Evolutionary conservation across 225 moss, liverwort and hornwort species (phyloP).

Genomic region (Straminergon stramineum): DNA sequence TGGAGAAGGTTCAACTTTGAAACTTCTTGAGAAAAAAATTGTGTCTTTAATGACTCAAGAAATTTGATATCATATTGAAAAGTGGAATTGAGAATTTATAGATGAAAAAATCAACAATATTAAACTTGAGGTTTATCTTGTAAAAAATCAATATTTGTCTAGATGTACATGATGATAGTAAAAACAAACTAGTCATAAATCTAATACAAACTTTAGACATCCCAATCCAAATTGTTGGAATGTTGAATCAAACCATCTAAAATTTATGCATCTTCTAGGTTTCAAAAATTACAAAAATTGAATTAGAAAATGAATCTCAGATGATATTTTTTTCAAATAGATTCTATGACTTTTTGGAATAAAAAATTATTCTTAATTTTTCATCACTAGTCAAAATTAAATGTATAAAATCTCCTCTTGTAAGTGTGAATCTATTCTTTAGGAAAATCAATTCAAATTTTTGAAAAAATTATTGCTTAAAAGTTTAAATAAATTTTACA

Average conservation of each 20-base stretch:
- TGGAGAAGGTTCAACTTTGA: background rate
- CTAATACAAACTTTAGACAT: background rate
- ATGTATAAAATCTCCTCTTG: background rate
- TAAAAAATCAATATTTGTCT: background rate
- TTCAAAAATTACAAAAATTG: background rate
- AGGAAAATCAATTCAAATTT: background rate
- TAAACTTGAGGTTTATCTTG: background rate
- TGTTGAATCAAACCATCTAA: background rate
- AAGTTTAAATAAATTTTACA: background rate
- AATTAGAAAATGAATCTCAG: background rate
- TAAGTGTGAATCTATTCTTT: background rate
- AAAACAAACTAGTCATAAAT: background rate
- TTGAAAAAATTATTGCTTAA: background rate
- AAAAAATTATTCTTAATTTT: background rate
- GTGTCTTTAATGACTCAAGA: accelerated
- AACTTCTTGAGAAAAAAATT: background rate
- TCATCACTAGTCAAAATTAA: background rate
- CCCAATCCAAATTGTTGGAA: background rate
- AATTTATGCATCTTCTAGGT: background rate
- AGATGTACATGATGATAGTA: background rate
- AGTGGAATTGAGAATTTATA: too few relatives aligned
- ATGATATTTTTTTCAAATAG: background rate
- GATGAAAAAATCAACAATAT: background rate
- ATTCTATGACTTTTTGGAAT: accelerated
- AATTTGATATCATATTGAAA: background rate